Evolutionary conservation across 805 yeast genomes (phyloP), one percentile per base, ranked within the genome.

Genomic region (Kuraishia ogatae): DNA sequence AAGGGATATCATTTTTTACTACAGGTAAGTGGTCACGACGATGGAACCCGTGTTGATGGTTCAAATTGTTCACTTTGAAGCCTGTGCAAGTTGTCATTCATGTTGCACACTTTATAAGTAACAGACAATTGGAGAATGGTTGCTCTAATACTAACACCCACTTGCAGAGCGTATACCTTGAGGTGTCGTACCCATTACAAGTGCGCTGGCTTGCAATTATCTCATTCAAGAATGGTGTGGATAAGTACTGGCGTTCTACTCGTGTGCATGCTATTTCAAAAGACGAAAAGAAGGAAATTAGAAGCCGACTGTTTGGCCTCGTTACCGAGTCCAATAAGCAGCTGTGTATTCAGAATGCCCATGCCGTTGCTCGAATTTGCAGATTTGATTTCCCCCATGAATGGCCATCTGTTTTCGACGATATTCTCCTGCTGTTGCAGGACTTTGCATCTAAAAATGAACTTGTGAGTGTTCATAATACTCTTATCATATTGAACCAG

Each of bases 191-290:
- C 19, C 79, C 91, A 0, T 68, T 86, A 29, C 88, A 87, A 56
- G 73, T 83, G 7, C 75, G 98, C 62, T 91, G 97, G 96, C 72
- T 92, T 24, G 91, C 96, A 0, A 77, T 90, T 1, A 93, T 93
- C 48, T 87, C 87, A 59, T 83, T 93, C 69, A 93, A 94, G 64
- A 93, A 93, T 67, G 96, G 96, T 1, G 75, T 90, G 21, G 96
- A 89, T 19, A 82, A 80, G 64, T 82, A 82, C 63, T 93, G 99
- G 98, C 75, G 97, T 56, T 74, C 85, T 1, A 75, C 89, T 0
- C 75, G 89, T 20, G 70, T 75, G 39, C 64, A 63, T 57, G 74
- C 82, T 0, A 77, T 86, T 20, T 60, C 77, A 1, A 78, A 77
- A 51, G 89, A 86, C 19, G 97, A 91, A 63, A 93, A 91, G 65